phyloP scores from a whole-genome alignment of 352 stramenopile species.

The Pythium guiyangense region DNA sequence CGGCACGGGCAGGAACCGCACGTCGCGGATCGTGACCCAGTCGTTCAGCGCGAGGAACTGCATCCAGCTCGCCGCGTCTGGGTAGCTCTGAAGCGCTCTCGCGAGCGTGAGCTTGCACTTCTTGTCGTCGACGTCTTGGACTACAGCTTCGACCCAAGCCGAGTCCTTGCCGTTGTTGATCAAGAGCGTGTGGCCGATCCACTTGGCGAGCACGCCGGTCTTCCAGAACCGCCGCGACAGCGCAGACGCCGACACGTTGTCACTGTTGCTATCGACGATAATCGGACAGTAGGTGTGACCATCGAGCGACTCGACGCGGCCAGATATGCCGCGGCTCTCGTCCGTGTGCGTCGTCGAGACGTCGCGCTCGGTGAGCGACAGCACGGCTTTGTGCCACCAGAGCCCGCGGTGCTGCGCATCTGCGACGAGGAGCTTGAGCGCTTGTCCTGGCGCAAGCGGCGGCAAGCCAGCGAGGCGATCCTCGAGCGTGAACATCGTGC shows the following conservation, averaged over 20 bases:
- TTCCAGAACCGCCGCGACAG: conserved; percentile 26
- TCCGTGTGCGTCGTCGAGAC: conserved; percentile 57
- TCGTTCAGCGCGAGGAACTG: conserved; percentile 37
- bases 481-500: conserved; percentile 43
- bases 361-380: conserved; percentile 45
- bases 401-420: conserved; percentile 44
- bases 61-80: conserved; percentile 31
- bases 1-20: conserved; percentile 40
- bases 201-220: conserved; percentile 36
- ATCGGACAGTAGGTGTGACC: conserved; percentile 59
- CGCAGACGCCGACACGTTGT: conserved; percentile 14
- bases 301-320: conserved; percentile 50
- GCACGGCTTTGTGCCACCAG: conserved; percentile 65
- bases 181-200: conserved; percentile 47
- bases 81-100: conserved; percentile 31
- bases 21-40: conserved; percentile 50
- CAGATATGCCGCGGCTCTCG: conserved; percentile 35
- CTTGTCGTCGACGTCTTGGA: conserved; percentile 58
- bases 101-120: conserved; percentile 63
- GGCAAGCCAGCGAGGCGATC: conserved; percentile 38
- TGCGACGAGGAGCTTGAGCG: conserved; percentile 46
- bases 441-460: conserved; percentile 24
- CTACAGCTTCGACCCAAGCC: conserved; percentile 53
- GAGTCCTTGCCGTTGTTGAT: conserved; percentile 73
- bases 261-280: conserved; percentile 24